Percentiles rank a stretch among this genome's conserved stretches.
These are phyloP conservation scores for Prunus campanulata DNA, from an alignment of 306 rosid species.

Conservation along the genomic window DNA sequence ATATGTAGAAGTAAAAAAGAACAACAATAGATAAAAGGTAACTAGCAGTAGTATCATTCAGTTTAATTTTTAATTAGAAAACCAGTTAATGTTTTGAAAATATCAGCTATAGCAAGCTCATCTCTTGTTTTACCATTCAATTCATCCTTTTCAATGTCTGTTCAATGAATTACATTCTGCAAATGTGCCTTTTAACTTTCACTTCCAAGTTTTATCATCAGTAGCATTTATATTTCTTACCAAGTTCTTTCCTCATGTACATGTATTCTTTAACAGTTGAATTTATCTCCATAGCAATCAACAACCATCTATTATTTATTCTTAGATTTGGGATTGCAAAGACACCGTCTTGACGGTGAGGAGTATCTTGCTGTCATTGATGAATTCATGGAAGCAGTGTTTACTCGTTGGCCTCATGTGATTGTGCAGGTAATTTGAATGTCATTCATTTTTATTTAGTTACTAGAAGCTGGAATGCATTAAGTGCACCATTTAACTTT, in stretches of 20 bases:
- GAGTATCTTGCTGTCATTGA: constrained; percentile 83
- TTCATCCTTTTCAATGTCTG: neutral
- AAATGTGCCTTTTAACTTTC: neutral
- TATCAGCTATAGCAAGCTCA: neutral
- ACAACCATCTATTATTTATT: constrained; percentile 16
- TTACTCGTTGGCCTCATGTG: constrained; percentile 97
- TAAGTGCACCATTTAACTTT: neutral
- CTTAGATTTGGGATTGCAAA: constrained; percentile 89
- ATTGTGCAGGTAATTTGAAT: constrained; percentile 79
- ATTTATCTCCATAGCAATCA: neutral
- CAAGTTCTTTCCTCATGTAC: neutral
- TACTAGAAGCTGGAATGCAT: constrained; percentile 3
- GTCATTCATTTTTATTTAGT: constrained; percentile 6
- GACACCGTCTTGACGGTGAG: constrained; percentile 88
- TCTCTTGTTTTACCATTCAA: neutral
- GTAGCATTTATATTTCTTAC: neutral
- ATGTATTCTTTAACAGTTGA: neutral
- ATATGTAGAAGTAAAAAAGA: neutral
- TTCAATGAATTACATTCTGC: neutral
- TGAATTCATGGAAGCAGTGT: constrained; percentile 98
- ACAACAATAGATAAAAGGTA: neutral
- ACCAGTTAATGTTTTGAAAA: neutral
- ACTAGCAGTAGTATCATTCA: neutral
- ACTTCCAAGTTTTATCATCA: neutral
- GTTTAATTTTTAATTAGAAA: neutral